Base-by-base conservation (phyloP, 2,329 filamentous ascomycete genomes). In the Cordyceps fumosorosea region DNA sequence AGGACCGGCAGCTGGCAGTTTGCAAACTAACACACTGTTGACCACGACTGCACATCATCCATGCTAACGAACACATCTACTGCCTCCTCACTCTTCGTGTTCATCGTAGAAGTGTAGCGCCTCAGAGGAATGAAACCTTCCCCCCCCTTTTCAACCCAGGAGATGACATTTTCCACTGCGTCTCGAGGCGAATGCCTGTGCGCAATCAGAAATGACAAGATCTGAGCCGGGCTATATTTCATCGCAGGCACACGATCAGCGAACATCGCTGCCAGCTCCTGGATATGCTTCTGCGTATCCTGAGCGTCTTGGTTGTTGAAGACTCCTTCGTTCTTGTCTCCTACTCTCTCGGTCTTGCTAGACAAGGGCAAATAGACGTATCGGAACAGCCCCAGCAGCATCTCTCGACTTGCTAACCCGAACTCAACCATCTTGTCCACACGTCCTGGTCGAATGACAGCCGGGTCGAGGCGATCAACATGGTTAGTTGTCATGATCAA, bases 391-490 rank as follows among this genome's bases (percentile, higher is more conserved):
- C 26, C 58, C 26, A 54, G 40, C 24, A 61, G 40, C 50, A 55
- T 61, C 37, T 61, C 40, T 42, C 58, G 58, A 61, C 37, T 55
- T 61, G 51, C 58, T 34, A 61, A n/a, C 42, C 58, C 50, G 29
- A 61, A 55, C 58, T 61, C 51, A 48, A 61, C 44, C 48, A 54
- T 55, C 16, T 61, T 79, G 67, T 91, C 88, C 1, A 91, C 83
- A 2, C 88, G 79, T 0, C 88, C 88, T 0, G 87, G 87, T 0
- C 88, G 79, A 11, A 89, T 78, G 0, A 91, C 76, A 0, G 87
- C 87, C 1, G 78, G 74, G 67, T 90, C 87, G 0, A 90, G 80
- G 57, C 83, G 80, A 56, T 89, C 85, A 0, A 82, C 81, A 56
- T 82, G 80, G 67, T 90, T 91, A 32, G 87, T 63, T 29, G 6